Evolutionary conservation across 73 alveolate species (phyloP).

Genomic region (Uronychia binucleata): DNA sequence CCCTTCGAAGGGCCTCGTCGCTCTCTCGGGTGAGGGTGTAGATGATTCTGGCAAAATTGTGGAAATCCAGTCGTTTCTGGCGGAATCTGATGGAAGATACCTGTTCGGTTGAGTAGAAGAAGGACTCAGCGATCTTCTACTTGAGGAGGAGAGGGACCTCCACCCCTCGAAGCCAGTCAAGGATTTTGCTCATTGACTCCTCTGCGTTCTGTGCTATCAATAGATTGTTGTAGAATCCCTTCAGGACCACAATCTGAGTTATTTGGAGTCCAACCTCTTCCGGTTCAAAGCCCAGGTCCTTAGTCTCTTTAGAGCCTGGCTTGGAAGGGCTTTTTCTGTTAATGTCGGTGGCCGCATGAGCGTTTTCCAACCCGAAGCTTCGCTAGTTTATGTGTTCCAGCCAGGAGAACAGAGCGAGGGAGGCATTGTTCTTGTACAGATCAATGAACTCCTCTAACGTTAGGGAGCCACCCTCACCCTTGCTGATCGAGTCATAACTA

Average conservation of each 20-base stretch:
- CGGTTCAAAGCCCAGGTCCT: no score
- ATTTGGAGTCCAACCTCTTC: neutral
- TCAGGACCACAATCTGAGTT: neutral
- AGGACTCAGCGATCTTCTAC: neutral
- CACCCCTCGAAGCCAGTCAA: neutral
- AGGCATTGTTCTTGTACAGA: neutral
- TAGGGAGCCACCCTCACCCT: neutral
- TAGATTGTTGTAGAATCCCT: neutral
- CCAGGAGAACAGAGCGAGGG: neutral
- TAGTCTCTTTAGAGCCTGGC: no score
- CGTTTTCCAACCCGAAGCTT: neutral
- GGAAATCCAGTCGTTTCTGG: neutral
- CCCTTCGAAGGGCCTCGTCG: slow-evolving; percentile 9
- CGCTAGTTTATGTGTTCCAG: neutral
- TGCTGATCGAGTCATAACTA: neutral
- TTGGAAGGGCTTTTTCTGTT: no score
- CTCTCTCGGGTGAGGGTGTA: slow-evolving; percentile 10
- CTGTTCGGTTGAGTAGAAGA: neutral
- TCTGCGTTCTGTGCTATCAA: neutral
- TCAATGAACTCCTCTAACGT: neutral
- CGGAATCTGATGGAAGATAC: no score
- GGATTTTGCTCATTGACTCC: neutral
- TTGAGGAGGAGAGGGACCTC: neutral
- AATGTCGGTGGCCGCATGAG: slow-evolving; percentile 2
- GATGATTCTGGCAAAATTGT: neutral